Evolutionary conservation across 2,329 filamentous ascomycete species (phyloP), one percentile per base, ranked within the genome.

Genomic region (Xylaria polymorpha): DNA sequence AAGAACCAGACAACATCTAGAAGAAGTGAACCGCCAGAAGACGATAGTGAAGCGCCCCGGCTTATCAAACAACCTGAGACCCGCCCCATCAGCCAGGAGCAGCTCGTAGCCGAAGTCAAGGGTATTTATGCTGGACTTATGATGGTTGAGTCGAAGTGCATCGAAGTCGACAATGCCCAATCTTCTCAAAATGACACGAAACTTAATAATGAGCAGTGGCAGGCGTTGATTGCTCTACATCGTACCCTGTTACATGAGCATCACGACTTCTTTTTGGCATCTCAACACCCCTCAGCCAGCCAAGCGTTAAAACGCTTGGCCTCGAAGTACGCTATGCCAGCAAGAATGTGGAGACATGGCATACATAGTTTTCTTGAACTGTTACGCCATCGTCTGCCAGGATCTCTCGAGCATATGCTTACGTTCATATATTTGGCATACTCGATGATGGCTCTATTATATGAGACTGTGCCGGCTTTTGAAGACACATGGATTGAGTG

Each of bases 401-500:
- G 85, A 0, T 94, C 92, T 1, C 81, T 94, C 0, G 94, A 98
- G 59, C 92, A 97, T 64, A 98, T 98, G 94, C 82, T 97, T 0
- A 90, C 90, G 0, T 98, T 97, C 64, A 94, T 98, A 0, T 97
- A 97, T 71, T 80, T 95, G 18, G 91, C 94, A 0, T 98, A 98
- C 72, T 92, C 91, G 1, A 97, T 97, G 89, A 93, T 98, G 87
- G 91, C 93, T 0, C 80, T 98, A 0, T 80, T 98, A 0, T 92
- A 94, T 68, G 95, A 98, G 75, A 97, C 93, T 0, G 93, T 97
- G 0, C 90, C 92, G 0, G 85, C 87, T 0, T 98, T 97, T 72
- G 88, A 92, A 61, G 92, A 96, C 66, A 97, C 93, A 0, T 98
- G 95, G 95, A 93, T 97, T 9, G 95, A 98, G 73, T 98, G 94